These are phyloP conservation scores for Trichoderma reesei DNA, from an alignment of 495 filamentous ascomycete species.

Conservation along the genomic window DNA sequence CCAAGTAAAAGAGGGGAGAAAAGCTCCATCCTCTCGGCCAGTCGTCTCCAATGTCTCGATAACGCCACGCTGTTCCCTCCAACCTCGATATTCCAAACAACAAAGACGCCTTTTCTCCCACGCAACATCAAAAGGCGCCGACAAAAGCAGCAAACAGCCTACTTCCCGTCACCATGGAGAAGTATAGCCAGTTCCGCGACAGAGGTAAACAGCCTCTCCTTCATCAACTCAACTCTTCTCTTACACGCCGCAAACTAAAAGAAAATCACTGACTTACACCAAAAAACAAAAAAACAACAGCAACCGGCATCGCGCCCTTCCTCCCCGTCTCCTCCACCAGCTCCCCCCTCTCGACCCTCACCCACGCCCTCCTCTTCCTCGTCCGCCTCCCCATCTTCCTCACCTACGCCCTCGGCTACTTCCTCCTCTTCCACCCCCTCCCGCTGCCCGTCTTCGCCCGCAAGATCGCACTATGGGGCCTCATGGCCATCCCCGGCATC, in stretches of 20 bases:
- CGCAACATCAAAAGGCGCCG: background rate
- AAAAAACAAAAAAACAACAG: conserved; percentile 32
- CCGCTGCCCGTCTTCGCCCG: conserved; percentile 69
- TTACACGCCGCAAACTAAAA: background rate
- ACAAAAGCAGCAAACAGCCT: background rate
- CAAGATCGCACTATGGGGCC: conserved; percentile 77
- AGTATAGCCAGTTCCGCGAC: conserved; percentile 92
- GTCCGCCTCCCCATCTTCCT: conserved; percentile 74
- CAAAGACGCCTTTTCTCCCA: background rate
- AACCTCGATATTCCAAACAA: background rate
- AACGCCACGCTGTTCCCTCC: background rate
- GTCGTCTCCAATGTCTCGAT: background rate
- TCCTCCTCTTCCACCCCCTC: conserved; percentile 73
- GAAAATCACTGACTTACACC: conserved; percentile 1
- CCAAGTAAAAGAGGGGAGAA: background rate
- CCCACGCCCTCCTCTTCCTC: conserved; percentile 63
- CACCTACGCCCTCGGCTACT: conserved; percentile 56
- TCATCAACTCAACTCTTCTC: background rate
- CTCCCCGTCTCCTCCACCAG: conserved; percentile 60
- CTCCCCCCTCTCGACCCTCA: conserved; percentile 48
- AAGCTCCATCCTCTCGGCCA: background rate
- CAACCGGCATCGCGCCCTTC: conserved; percentile 93
- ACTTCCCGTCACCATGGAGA: conserved; percentile 60
- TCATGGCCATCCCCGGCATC: conserved; percentile 77
- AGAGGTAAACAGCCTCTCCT: conserved; percentile 48